phyloP scores from a whole-genome alignment of 2,329 filamentous ascomycete species.

The Didymosphaeria variabile region DNA sequence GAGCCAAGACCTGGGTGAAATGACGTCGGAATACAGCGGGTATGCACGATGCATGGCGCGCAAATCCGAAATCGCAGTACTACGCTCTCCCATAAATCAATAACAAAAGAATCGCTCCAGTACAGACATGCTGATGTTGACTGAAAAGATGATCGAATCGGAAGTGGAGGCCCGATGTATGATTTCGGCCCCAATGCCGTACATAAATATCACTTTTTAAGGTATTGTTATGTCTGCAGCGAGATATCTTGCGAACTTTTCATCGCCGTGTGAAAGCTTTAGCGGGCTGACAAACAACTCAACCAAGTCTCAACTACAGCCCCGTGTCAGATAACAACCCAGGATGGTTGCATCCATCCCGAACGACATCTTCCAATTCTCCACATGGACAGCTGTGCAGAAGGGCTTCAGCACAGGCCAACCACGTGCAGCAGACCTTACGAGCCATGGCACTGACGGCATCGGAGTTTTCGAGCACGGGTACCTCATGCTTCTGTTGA shows the following conservation, averaged over 20 bases:
- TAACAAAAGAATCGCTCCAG: not conserved
- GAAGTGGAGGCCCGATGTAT: slow-evolving; percentile 6
- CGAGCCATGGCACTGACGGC: slow-evolving; percentile 54
- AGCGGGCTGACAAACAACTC: not conserved
- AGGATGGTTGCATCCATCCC: slow-evolving; percentile 52
- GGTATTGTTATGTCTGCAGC: not conserved
- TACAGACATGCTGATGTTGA: not conserved
- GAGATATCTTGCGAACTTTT: not conserved
- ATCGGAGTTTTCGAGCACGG: slow-evolving; percentile 55
- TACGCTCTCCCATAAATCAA: not conserved
- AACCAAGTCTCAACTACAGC: not conserved
- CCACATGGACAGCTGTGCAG: slow-evolving; percentile 48
- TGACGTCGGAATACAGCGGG: not conserved
- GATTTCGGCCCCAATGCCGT: slow-evolving; percentile 12
- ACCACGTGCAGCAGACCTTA: slow-evolving; percentile 48
- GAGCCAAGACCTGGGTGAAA: not conserved
- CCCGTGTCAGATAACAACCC: not conserved
- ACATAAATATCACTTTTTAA: not conserved
- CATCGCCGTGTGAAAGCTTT: not conserved
- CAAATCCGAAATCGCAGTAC: not conserved
- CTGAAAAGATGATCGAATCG: not conserved
- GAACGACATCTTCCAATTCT: slow-evolving; percentile 58
- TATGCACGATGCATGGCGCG: not conserved
- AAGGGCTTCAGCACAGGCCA: slow-evolving; percentile 48
- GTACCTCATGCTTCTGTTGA: slow-evolving; percentile 49